A percentile compares a stretch with the other conserved stretches of the same genome.
phyloP scores from a whole-genome alignment of 2,329 filamentous ascomycete species.

The Zalaria sp. region DNA sequence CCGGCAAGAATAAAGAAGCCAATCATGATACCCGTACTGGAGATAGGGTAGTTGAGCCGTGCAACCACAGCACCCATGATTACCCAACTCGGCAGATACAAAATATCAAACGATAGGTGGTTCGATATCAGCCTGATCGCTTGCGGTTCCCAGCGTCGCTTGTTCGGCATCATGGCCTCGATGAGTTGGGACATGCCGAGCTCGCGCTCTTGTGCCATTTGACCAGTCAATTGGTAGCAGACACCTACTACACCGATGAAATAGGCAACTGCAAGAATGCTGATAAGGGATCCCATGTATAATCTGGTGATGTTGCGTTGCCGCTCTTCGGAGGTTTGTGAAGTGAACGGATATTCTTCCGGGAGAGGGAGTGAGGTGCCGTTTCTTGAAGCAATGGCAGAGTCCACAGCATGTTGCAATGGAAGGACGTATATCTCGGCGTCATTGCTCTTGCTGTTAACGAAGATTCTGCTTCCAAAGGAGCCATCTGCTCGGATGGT shows the following conservation, averaged over 20 bases:
- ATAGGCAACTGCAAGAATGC: constrained; percentile 65
- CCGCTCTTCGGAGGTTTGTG: constrained; percentile 52
- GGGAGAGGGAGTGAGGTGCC: constrained; percentile 24
- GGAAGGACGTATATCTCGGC: constrained; percentile 66
- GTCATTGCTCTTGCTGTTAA: constrained; percentile 54
- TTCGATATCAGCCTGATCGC: constrained; percentile 64
- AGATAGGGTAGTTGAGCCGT: constrained; percentile 34
- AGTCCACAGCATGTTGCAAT: constrained; percentile 65
- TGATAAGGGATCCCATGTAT: constrained; percentile 62
- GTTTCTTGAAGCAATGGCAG: constrained; percentile 49
- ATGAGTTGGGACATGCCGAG: constrained; percentile 76
- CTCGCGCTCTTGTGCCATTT: constrained; percentile 76
- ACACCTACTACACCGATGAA: constrained; percentile 69
- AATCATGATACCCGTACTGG: constrained; percentile 29
- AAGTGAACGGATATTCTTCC: constrained; percentile 65
- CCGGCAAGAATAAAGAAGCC: constrained; percentile 62
- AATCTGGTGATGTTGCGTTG: constrained; percentile 48
- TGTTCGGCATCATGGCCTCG: constrained; percentile 80
- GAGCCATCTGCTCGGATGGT: constrained; percentile 64
- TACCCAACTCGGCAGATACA: constrained; percentile 75
- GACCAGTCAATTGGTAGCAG: constrained; percentile 74
- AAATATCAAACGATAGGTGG: constrained; percentile 63
- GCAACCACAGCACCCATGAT: constrained; percentile 60
- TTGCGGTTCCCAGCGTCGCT: constrained; percentile 60
- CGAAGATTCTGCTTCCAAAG: constrained; percentile 51